Evolutionary conservation across 2,329 filamentous ascomycete genomes (phyloP).

Genomic region (Pseudocercospora fuligena): DNA sequence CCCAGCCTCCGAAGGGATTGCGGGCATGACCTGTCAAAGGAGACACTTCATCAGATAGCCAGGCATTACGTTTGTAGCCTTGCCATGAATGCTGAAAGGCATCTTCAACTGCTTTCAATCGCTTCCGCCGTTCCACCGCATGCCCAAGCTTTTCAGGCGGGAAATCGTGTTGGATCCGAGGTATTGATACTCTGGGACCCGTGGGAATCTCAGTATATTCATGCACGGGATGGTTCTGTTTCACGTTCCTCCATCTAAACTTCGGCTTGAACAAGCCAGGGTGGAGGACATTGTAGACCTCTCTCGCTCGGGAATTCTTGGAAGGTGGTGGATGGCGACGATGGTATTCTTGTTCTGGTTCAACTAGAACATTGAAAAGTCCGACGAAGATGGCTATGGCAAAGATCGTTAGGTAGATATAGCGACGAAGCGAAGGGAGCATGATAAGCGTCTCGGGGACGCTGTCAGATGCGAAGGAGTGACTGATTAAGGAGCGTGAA

Average conservation of each 20-base stretch:
- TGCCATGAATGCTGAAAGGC: constrained; percentile 81
- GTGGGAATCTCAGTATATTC: constrained; percentile 76
- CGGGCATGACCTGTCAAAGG: constrained; percentile 57
- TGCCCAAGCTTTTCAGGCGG: constrained; percentile 63
- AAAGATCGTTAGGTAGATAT: constrained; percentile 30
- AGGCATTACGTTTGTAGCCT: constrained; percentile 79
- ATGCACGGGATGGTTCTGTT: constrained; percentile 65
- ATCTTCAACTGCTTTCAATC: constrained; percentile 69
- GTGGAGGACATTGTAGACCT: constrained; percentile 30
- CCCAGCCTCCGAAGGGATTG: constrained; percentile 90
- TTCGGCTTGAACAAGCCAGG: constrained; percentile 34
- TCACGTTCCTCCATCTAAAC: constrained; percentile 41
- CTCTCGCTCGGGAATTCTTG: constrained; percentile 1
- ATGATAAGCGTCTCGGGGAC: constrained; percentile 26
- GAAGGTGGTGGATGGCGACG: constrained; percentile 17
- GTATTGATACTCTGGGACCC: constrained; percentile 69
- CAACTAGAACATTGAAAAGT: constrained; percentile 19
- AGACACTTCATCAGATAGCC: constrained; percentile 82
- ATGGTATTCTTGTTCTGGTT: constrained; percentile 4
- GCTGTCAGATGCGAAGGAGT: constrained; percentile 4
- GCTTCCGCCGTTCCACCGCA: constrained; percentile 66
- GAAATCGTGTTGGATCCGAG: constrained; percentile 76
- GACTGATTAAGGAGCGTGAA: constrained; percentile 1
- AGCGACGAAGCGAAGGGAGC: constrained; percentile 36
- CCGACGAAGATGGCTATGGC: constrained; percentile 31